Conservation (phyloP, 331 rosid species). For the Malus hybrid region DNA sequence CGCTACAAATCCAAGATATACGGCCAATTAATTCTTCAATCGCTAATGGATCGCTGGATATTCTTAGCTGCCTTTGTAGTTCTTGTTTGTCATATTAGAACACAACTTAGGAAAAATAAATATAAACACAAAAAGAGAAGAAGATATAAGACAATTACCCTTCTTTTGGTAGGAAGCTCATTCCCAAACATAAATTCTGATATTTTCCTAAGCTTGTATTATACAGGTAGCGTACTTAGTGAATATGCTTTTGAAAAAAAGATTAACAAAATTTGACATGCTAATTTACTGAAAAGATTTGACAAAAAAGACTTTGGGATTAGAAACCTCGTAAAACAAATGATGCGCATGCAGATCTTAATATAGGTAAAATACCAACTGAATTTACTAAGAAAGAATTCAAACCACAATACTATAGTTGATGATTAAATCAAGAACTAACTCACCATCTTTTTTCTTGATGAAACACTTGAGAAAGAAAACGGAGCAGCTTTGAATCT, state of each 20-base stretch:
- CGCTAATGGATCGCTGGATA: no score
- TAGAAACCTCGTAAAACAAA: neutral
- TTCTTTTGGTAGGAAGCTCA: conserved; percentile 55
- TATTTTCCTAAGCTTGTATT: conserved; percentile 59
- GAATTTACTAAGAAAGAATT: neutral
- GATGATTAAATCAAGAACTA: neutral
- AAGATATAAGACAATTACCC: conserved; percentile 31
- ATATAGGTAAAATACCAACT: conserved; percentile 56
- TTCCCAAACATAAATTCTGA: conserved; percentile 40
- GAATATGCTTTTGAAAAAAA: neutral
- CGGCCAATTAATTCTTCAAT: no score
- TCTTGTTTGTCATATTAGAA: no score
- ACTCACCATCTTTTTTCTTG: no score
- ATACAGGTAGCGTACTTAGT: neutral
- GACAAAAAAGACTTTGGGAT: neutral
- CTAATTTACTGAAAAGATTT: neutral
- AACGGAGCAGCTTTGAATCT: no score
- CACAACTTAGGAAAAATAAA: no score
- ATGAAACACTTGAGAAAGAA: no score
- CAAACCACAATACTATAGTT: neutral
- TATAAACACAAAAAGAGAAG: no score
- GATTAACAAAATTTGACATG: neutral
- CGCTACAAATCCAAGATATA: no score
- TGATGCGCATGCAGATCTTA: conserved; percentile 20
- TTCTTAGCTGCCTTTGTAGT: no score